Evolutionary conservation across 345 rosid genomes (phyloP).

Genomic region (Viola odorata): DNA sequence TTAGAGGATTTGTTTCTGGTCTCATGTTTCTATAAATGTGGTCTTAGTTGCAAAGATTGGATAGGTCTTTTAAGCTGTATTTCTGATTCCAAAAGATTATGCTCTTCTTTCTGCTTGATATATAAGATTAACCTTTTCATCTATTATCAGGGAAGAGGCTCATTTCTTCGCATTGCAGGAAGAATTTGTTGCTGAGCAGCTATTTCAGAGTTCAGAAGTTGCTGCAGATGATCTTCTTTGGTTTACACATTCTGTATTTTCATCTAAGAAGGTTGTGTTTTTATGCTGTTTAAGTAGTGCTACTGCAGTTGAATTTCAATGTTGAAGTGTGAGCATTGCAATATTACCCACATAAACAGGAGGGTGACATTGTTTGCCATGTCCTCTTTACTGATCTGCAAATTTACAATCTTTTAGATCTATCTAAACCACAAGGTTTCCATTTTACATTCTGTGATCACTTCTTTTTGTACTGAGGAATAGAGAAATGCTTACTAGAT

Average conservation of each 20-base stretch:
- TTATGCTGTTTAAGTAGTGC: too few relatives aligned
- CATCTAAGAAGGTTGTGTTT: constrained; percentile 57
- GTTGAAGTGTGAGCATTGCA: too few relatives aligned
- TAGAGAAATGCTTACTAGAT: too few relatives aligned
- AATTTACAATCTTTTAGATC: background rate
- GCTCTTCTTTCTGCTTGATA: background rate
- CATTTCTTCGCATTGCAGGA: constrained; percentile 69
- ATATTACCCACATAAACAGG: background rate
- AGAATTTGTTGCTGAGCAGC: constrained; percentile 77
- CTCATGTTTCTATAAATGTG: background rate
- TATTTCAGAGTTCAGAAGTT: constrained; percentile 68
- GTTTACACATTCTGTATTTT: constrained; percentile 52
- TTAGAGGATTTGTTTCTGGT: background rate
- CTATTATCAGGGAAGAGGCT: constrained; percentile 61
- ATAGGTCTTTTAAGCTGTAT: background rate
- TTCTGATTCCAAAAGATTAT: background rate
- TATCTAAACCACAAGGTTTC: background rate
- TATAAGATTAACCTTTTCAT: background rate
- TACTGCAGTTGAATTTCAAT: too few relatives aligned
- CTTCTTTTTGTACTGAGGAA: too few relatives aligned
- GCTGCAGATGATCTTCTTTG: constrained; percentile 66
- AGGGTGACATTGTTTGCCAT: background rate
- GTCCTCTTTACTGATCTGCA: background rate
- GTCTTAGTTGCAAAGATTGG: background rate
- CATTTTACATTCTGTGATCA: background rate